A percentile compares a stretch with the other conserved stretches of the same genome.
phyloP scores from a whole-genome alignment of 257 asterid genomes.

The Capsicum chinense region DNA sequence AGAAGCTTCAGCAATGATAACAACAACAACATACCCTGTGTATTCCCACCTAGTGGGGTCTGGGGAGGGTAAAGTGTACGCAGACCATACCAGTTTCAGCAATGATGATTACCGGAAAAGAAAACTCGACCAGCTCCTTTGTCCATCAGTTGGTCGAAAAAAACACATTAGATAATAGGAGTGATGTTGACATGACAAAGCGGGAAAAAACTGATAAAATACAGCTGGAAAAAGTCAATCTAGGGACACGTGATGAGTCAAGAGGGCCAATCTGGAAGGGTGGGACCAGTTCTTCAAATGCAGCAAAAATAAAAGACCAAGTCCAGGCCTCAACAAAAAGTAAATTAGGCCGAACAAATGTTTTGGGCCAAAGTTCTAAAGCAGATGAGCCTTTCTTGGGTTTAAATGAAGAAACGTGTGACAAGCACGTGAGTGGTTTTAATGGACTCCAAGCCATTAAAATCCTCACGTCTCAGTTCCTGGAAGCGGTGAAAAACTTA shows the following conservation, averaged over 20 bases:
- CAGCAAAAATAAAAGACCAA: no score
- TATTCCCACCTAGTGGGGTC: no score
- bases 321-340: background rate
- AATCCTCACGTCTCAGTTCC: no score
- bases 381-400: background rate
- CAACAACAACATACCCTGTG: background rate
- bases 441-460: background rate
- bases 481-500: no score
- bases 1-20: no score
- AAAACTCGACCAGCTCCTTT: no score
- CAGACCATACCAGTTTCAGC: background rate
- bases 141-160: background rate
- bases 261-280: background rate
- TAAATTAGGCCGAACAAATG: background rate
- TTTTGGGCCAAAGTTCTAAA: background rate
- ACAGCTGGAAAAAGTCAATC: no score
- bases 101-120: background rate
- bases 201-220: no score
- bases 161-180: background rate
- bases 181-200: background rate
- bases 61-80: no score
- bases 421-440: background rate
- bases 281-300: background rate
- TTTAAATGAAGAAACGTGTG: background rate
- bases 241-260: background rate